These are phyloP conservation scores for Aschersonia sp. DNA, from an alignment of 2,329 filamentous ascomycete species.

Conservation along the genomic window DNA sequence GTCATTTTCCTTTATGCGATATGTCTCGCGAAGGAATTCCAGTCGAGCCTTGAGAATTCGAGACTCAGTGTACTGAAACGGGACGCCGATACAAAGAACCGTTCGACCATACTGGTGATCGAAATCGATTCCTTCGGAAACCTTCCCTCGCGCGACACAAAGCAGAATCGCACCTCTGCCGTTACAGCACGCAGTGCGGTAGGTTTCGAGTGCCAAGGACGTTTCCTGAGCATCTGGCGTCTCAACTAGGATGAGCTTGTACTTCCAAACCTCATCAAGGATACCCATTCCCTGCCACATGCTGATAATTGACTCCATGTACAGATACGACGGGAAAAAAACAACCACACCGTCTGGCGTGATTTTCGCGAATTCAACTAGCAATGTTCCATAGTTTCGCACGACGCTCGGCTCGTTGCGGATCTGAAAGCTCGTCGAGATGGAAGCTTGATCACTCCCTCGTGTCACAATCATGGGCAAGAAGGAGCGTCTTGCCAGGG, in stretches of 20 bases:
- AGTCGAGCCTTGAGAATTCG: slow-evolving; percentile 90
- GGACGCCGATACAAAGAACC: slow-evolving; percentile 90
- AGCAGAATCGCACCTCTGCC: slow-evolving; percentile 85
- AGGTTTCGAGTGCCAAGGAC: slow-evolving; percentile 86
- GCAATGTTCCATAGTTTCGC: slow-evolving; percentile 82
- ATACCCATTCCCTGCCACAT: slow-evolving; percentile 99
- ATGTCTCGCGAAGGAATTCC: slow-evolving; percentile 93
- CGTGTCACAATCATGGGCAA: slow-evolving; percentile 94
- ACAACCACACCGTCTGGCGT: slow-evolving; percentile 98
- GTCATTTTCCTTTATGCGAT: slow-evolving; percentile 91
- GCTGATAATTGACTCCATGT: slow-evolving; percentile 98
- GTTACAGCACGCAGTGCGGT: slow-evolving; percentile 94
- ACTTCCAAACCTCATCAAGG: slow-evolving; percentile 95
- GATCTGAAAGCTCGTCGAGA: slow-evolving; percentile 89
- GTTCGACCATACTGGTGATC: slow-evolving; percentile 96
- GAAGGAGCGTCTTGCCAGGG: slow-evolving; percentile 84
- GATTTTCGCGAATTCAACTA: slow-evolving; percentile 90
- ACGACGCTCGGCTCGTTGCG: slow-evolving; percentile 95
- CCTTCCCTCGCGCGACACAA: slow-evolving; percentile 92
- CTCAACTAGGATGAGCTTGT: slow-evolving; percentile 95
- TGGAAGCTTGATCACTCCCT: slow-evolving; percentile 82
- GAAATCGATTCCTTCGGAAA: slow-evolving; percentile 97
- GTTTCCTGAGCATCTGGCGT: slow-evolving; percentile 97
- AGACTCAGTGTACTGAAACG: slow-evolving; percentile 97
- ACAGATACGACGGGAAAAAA: slow-evolving; percentile 96